phyloP scores from a whole-genome alignment of 2,329 filamentous ascomycete genomes.

The Chaetomium olivaceum region DNA sequence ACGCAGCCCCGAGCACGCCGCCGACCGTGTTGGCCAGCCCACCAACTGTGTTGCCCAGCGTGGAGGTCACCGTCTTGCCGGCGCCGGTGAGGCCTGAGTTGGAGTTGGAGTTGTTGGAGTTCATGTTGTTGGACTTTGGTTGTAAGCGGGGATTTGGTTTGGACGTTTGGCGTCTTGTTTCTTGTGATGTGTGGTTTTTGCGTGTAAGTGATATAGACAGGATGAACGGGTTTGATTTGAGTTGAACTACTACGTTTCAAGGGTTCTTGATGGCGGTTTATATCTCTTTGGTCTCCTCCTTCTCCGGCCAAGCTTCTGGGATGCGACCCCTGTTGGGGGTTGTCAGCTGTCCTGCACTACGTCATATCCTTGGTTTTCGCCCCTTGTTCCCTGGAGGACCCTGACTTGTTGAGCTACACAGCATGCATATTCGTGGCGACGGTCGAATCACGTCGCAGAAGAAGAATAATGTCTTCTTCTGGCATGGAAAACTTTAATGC shows the following conservation, averaged over 20 bases:
- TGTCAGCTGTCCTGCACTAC: conserved; percentile 19
- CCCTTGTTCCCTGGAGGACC: neutral
- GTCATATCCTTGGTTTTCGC: conserved; percentile 11
- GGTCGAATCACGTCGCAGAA: neutral
- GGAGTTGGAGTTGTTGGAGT: conserved; percentile 31
- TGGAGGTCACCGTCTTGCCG: conserved; percentile 36
- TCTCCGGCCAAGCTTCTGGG: neutral
- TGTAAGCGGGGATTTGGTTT: neutral
- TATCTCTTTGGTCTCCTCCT: neutral
- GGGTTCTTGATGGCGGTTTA: neutral
- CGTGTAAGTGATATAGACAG: neutral
- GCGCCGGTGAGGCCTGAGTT: conserved; percentile 32
- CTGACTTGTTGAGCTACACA: neutral
- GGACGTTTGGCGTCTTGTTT: no score
- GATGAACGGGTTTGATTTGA: neutral
- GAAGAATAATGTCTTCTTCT: neutral
- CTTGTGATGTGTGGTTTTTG: neutral
- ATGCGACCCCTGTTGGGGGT: neutral
- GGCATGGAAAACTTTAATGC: neutral
- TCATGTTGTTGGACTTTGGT: conserved; percentile 23
- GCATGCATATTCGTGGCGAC: neutral
- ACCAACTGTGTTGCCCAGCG: conserved; percentile 37
- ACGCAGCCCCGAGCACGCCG: conserved; percentile 48
- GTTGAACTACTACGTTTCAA: neutral
- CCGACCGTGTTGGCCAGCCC: conserved; percentile 39